Evolutionary conservation across 192 early-diverging fungal genomes (phyloP), one percentile per base, ranked within the genome.

Genomic region (Coemansia sp.): DNA sequence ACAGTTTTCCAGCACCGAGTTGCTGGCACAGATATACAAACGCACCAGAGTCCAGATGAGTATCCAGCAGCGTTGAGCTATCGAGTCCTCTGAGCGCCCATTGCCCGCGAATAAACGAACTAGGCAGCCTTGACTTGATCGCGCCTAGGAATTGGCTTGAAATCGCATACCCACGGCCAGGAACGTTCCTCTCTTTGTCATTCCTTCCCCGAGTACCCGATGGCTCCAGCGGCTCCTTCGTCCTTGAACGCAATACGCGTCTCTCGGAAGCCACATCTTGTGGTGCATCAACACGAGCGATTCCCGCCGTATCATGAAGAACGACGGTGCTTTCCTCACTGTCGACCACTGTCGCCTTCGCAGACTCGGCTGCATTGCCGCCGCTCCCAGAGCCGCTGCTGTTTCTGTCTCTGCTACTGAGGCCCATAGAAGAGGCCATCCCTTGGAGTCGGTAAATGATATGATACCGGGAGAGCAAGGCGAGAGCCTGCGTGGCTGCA

Each of bases 161-260:
- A 4, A 54, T 52, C 2, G 64, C 38, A 27, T 61, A 70, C 11
- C 78, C 78, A 13, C 78, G 78, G 1, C 78, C 78, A 17, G 78
- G 78, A 25, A 75, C 78, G n/a, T 36, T 63, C 11, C 75, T 55
- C n/a, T 61, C 44, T 23, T 27, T 14, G 19, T 20, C 13, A 9
- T 38, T 14, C 4, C 42, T 45, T 9, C 28, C 50, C 22, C 4
- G 47, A 27, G 9, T 19, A 13, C n/a, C 28, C 27, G 22, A 48
- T 48, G 22, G 7, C 25, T 9, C 45, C 7, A 9, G 9, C 9
- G 22, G 9, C 14, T 48, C 22, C 45, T 6, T 31, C 0, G 30
- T 48, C 5, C 5, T 23, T 23, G 22, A 20, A 23, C 23, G 45
- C 23, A 25, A 6, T 48, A 31, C n/a, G 17, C 52, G 29, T 6